These are phyloP conservation scores for Cercospora citrullina DNA, from an alignment of 2,329 filamentous ascomycete genomes.

Conservation along the genomic window DNA sequence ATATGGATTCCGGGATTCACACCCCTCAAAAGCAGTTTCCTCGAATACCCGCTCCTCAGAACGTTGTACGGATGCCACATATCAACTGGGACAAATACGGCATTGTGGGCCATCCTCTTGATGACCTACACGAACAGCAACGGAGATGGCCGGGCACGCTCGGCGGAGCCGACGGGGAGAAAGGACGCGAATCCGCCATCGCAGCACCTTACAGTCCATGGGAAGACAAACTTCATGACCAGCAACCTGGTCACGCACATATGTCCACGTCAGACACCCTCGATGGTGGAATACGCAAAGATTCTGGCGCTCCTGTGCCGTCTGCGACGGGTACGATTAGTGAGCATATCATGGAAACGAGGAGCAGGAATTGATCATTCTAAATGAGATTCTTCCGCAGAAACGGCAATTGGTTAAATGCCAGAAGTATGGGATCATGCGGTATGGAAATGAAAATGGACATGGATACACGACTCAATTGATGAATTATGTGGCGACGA, in stretches of 20 bases:
- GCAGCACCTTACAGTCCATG: conserved; percentile 63
- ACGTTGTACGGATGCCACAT: conserved; percentile 79
- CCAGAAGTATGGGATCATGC: background rate
- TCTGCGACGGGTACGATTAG: conserved; percentile 28
- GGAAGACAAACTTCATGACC: conserved; percentile 46
- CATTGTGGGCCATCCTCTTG: conserved; percentile 79
- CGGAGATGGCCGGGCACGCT: conserved; percentile 56
- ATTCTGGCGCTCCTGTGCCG: conserved; percentile 24
- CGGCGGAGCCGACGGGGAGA: conserved; percentile 20
- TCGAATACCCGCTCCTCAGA: conserved; percentile 73
- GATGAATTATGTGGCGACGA: background rate
- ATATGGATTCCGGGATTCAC: background rate
- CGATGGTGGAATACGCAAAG: conserved; percentile 21
- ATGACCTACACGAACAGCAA: conserved; percentile 83
- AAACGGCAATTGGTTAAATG: background rate
- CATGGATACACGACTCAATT: conserved; percentile 6
- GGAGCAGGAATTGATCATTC: conserved; percentile 22
- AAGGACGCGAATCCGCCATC: conserved; percentile 52
- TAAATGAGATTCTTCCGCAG: background rate
- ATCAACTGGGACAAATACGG: conserved; percentile 96
- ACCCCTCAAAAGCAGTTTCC: conserved; percentile 51
- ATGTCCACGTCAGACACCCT: background rate
- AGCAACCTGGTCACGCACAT: conserved; percentile 13
- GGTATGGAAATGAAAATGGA: background rate
- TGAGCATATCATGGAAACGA: conserved; percentile 37